A percentile compares a stretch with the other conserved stretches of the same genome.
These are phyloP conservation scores for Wilcoxina mikolae DNA, from an alignment of 495 filamentous ascomycete genomes.

Conservation along the genomic window DNA sequence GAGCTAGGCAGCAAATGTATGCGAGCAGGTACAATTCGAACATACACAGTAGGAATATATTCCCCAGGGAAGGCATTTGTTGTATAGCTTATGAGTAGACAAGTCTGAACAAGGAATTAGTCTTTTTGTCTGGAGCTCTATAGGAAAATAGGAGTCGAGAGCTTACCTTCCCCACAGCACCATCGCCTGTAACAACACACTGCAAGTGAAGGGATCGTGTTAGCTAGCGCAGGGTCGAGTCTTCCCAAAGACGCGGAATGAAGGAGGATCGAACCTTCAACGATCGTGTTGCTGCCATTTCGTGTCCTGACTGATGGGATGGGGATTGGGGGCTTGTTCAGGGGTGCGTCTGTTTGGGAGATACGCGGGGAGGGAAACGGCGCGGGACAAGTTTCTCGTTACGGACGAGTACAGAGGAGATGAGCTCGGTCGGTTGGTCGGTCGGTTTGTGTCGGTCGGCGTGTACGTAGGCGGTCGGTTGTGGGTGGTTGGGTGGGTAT, in stretches of 20 bases:
- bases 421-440: not conserved
- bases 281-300: constrained; percentile 47
- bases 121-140: constrained; percentile 14
- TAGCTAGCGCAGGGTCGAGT: not conserved
- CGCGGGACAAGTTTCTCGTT: not conserved
- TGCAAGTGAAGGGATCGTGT: constrained; percentile 29
- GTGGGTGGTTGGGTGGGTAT: not conserved
- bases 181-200: constrained; percentile 98
- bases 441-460: not conserved
- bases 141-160: constrained; percentile 11
- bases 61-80: constrained; percentile 98
- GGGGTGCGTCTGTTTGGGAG: not conserved
- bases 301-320: not conserved
- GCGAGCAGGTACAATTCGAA: constrained; percentile 7
- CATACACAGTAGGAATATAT: constrained; percentile 95
- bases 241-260: not conserved
- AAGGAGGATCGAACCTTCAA: constrained; percentile 44
- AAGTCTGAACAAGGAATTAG: constrained; percentile 51
- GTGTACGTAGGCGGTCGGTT: not conserved
- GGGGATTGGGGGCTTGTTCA: not conserved
- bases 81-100: constrained; percentile 96
- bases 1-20: constrained; percentile 6
- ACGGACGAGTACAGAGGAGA: not conserved
- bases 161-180: constrained; percentile 88
- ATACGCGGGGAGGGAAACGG: not conserved